Base-by-base conservation (phyloP, 192 early-diverging fungal genomes). In the Coemansia sp. region DNA sequence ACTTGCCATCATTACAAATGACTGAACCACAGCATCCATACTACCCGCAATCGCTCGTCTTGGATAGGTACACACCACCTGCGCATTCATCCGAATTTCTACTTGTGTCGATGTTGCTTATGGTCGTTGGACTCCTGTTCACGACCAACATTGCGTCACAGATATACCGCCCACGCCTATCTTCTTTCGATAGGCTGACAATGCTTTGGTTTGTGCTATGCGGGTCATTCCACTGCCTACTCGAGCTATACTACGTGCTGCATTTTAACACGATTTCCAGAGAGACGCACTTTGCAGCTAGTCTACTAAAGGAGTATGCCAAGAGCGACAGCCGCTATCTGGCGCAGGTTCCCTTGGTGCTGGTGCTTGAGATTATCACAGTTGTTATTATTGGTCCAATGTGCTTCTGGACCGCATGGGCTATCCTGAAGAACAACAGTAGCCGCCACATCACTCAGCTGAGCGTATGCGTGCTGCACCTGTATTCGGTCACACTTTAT, bases 261-360 rank as follows among this genome's bases (percentile, higher is more conserved):
- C 73, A 82, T 58, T 64, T 79, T 55, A 33, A 39, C 17, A 61
- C 59, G 0, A 74, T 88, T 50, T 76, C 79, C 12, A 70, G 62
- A 4, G 55, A 70, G 44, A 61, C 55, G 14, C 56, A 62, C 39
- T 47, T 85, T 44, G 41, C 85, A n/a, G 73, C 79, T 14, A 71
- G 80, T 15, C 45, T 87, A 55, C 88, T 86, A 86, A 90, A 90
- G 70, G 88, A 90, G 71, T 90, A 90, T 58, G 86, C 85, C 10
- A 65, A 75, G 59, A 81, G 79, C 61, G 88, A 90, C 67, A 85
- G 83, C 55, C 61, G 88, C 34, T 90, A 90, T 63, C 70, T 90
- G 69, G 64, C 71, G 5, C 56, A 59, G 18, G 78, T 79, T 27
- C 54, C 80, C 9, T 67, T 82, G 57, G 85, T 90, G 1, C 66